These are phyloP conservation scores for Sugiyamaella neomexicana DNA, from an alignment of 1,139 yeast genomes.

Conservation along the genomic window DNA sequence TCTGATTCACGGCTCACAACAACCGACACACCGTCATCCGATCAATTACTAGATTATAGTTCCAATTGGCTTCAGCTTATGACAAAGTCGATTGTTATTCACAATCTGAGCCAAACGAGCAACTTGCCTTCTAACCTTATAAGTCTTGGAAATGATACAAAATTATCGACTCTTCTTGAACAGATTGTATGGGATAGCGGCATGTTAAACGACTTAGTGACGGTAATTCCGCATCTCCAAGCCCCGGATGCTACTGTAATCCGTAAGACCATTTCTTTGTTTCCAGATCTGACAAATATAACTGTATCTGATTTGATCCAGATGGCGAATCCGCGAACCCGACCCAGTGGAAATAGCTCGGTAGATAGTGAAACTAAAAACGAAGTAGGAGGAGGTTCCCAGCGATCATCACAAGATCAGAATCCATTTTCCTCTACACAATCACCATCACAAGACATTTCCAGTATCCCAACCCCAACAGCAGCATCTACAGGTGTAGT, in stretches of 20 bases:
- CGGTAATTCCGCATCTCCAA: slow-evolving; percentile 11
- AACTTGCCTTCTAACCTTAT: not conserved
- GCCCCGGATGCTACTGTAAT: slow-evolving; percentile 26
- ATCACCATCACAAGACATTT: not conserved
- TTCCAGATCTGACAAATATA: slow-evolving; percentile 25
- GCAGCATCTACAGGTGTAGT: not conserved
- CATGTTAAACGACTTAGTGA: slow-evolving; percentile 19
- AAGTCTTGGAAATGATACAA: slow-evolving; percentile 22
- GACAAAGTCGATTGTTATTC: slow-evolving; percentile 12
- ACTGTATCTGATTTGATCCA: slow-evolving; percentile 27
- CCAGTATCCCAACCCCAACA: not conserved
- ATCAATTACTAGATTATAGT: slow-evolving; percentile 15
- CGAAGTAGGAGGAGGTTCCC: not conserved
- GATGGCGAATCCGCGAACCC: slow-evolving; percentile 17
- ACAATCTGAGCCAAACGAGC: slow-evolving; percentile 3
- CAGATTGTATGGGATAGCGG: slow-evolving; percentile 50
- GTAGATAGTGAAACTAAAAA: not conserved
- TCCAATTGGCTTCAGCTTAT: slow-evolving; percentile 25
- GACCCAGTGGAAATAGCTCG: not conserved
- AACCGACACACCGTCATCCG: not conserved
- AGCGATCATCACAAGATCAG: not conserved
- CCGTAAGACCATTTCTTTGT: slow-evolving; percentile 21
- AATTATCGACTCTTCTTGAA: slow-evolving; percentile 41
- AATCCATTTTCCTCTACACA: not conserved
- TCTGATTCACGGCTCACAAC: not conserved